These are phyloP conservation scores for Medicago lupulina DNA, from an alignment of 306 rosid species.

Conservation along the genomic window DNA sequence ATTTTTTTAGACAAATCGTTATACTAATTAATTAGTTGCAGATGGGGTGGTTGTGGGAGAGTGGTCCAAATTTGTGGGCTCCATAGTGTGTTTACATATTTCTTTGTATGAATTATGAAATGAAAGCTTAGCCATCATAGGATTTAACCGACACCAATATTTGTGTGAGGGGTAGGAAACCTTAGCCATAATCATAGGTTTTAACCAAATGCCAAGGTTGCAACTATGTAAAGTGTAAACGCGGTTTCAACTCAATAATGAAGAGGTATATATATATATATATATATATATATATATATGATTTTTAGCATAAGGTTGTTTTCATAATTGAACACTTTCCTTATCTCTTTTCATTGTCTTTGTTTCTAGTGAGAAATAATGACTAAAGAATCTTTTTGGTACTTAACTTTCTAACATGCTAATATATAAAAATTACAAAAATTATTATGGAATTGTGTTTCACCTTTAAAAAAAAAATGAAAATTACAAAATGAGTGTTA, in stretches of 20 bases:
- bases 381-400: not conserved
- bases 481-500: too few species aligned
- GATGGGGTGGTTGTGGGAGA: conserved; percentile 4
- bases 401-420: not conserved
- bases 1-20: not conserved
- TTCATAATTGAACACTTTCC: conserved; percentile 25
- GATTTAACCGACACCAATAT: not conserved
- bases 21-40: not conserved
- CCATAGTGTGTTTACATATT: conserved; percentile 19
- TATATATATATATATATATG: too few species aligned
- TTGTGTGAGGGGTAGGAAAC: not conserved
- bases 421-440: not conserved
- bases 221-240: conserved; percentile 5
- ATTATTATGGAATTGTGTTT: too few species aligned
- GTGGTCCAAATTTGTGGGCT: conserved; percentile 49
- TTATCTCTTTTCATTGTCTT: conserved; percentile 9
- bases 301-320: not conserved
- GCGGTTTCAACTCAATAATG: conserved; percentile 11
- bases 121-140: conserved; percentile 30
- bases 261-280: too few species aligned
- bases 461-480: too few species aligned
- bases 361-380: not conserved
- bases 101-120: not conserved
- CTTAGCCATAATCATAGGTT: conserved; percentile 28
- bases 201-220: not conserved